A percentile compares a stretch with the other conserved stretches of the same genome.
These are phyloP conservation scores for Yamadazyma atmosphaerica DNA, from an alignment of 1,139 yeast genomes.

Conservation along the genomic window DNA sequence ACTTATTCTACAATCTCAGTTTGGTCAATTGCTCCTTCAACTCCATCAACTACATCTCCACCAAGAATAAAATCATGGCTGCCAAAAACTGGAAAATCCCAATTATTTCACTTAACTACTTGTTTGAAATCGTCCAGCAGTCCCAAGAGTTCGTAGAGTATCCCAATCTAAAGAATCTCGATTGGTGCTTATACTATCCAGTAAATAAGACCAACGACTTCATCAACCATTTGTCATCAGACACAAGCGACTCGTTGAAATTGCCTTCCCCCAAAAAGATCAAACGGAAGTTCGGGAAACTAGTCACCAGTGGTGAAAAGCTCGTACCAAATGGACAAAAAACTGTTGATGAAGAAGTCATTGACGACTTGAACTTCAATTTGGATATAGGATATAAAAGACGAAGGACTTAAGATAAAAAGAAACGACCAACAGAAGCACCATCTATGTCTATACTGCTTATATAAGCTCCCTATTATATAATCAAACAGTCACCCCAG, in stretches of 20 bases:
- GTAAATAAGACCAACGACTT: slow-evolving; percentile 4
- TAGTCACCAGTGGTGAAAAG: slow-evolving; percentile 17
- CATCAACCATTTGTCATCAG: slow-evolving; percentile 7
- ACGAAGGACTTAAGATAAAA: neutral
- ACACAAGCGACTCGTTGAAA: slow-evolving; percentile 17
- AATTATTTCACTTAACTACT: slow-evolving; percentile 51
- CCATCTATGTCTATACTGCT: too few species aligned
- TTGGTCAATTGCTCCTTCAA: slow-evolving; percentile 38
- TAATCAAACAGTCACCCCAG: too few species aligned
- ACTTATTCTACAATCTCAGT: slow-evolving; percentile 32
- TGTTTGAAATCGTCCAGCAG: slow-evolving; percentile 46
- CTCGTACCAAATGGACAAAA: slow-evolving; percentile 3
- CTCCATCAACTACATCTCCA: slow-evolving; percentile 41
- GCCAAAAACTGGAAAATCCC: slow-evolving; percentile 60
- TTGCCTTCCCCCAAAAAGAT: slow-evolving; percentile 44
- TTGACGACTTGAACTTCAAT: slow-evolving; percentile 14
- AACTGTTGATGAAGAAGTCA: slow-evolving; percentile 6
- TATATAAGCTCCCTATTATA: too few species aligned
- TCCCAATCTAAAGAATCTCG: slow-evolving; percentile 39
- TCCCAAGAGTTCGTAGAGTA: slow-evolving; percentile 20
- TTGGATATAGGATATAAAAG: slow-evolving; percentile 16
- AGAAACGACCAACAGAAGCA: too few species aligned
- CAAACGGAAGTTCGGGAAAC: slow-evolving; percentile 36
- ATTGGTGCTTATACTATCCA: slow-evolving; percentile 59
- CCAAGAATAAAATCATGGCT: slow-evolving; percentile 55